A percentile compares a stretch with the other conserved stretches of the same genome.
These are phyloP conservation scores for Phytophthora tubulina DNA, from an alignment of 352 stramenopile genomes.

Conservation along the genomic window DNA sequence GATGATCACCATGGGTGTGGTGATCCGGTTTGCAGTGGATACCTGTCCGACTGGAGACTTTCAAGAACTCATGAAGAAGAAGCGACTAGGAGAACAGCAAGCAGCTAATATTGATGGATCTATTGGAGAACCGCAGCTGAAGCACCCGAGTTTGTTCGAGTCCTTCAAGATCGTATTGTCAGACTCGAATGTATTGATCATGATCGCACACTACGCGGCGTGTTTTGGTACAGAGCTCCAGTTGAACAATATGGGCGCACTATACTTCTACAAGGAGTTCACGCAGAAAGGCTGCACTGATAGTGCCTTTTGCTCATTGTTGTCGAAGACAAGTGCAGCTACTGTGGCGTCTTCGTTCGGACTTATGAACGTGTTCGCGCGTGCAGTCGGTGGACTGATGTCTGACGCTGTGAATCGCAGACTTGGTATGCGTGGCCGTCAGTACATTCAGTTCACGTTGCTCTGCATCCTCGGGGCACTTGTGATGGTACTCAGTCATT, in stretches of 20 bases:
- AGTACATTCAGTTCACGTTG: slow-evolving; percentile 83
- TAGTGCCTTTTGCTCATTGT: slow-evolving; percentile 41
- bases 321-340: slow-evolving; percentile 73
- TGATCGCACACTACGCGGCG: slow-evolving; percentile 94
- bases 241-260: slow-evolving; percentile 95
- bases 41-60: slow-evolving; percentile 95
- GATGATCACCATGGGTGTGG: slow-evolving; percentile 79
- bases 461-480: slow-evolving; percentile 80
- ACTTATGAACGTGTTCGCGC: slow-evolving; percentile 95
- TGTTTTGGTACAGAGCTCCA: slow-evolving; percentile 96
- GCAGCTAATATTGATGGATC: slow-evolving; percentile 14
- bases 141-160: slow-evolving; percentile 28
- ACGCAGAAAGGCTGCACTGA: slow-evolving; percentile 58
- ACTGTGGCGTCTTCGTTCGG: slow-evolving; percentile 94
- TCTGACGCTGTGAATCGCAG: slow-evolving; percentile 87
- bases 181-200: slow-evolving; percentile 92
- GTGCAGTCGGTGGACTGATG: slow-evolving; percentile 85
- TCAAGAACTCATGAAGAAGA: slow-evolving; percentile 76
- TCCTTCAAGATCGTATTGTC: slow-evolving; percentile 71
- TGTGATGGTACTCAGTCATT: slow-evolving; percentile 89
- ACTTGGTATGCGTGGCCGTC: slow-evolving; percentile 90
- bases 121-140: slow-evolving; percentile 12
- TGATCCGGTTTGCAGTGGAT: slow-evolving; percentile 85
- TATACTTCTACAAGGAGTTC: slow-evolving; percentile 94
- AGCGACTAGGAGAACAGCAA: slow-evolving; percentile 62